Base-by-base conservation (phyloP, 495 filamentous ascomycete species). In the Pyronema domesticum region DNA sequence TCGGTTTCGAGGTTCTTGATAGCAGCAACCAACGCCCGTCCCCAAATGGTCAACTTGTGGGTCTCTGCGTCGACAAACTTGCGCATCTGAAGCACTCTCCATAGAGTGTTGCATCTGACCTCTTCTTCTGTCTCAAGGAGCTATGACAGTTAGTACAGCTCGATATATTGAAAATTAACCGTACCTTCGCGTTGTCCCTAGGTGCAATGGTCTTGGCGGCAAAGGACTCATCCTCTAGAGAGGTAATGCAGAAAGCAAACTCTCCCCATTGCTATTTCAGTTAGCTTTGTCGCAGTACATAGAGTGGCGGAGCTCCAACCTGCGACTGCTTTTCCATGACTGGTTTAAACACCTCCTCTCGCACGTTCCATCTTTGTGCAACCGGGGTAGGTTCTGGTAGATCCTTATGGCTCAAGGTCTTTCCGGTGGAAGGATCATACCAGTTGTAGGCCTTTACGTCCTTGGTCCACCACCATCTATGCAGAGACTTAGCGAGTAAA, bases 21-120 rank as follows among this genome's bases (percentile, higher is more conserved):
- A 13, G 84, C 77, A 51, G 77, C 75, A 36, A 79, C 75, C 18
- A 96, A 70, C 9, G 85, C 85, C 56, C 79, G 74, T 23, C 91
- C 91, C 89, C 89, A 95, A 23, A 68, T 57, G 7, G 89, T 95
- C 30, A 95, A 75, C 54, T 79, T 73, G 67, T 96, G 91, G 46
- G 80, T 77, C 46, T 81, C 76, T 15, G 56, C 55, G 57, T 93
- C 77, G 37, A 91, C 71, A 59, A 94, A 96, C 8, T 78, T 86
- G 46, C 89, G 81, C 40, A 96, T 72, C 65, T 95, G 86, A 33
- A 96, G 71, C 67, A 94, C 89, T 40, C 86, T 78, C 82, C 86
- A 94, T 47, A 86, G 68, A 3, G 82, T 77, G 63, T 95, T 85
- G 15, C 78, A 77, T 9, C 81, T 68, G 46, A 96, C 76, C 58